A percentile compares a stretch with the other conserved stretches of the same genome.
phyloP scores from a whole-genome alignment of 257 asterid species.

The Solanum bukasovii region DNA sequence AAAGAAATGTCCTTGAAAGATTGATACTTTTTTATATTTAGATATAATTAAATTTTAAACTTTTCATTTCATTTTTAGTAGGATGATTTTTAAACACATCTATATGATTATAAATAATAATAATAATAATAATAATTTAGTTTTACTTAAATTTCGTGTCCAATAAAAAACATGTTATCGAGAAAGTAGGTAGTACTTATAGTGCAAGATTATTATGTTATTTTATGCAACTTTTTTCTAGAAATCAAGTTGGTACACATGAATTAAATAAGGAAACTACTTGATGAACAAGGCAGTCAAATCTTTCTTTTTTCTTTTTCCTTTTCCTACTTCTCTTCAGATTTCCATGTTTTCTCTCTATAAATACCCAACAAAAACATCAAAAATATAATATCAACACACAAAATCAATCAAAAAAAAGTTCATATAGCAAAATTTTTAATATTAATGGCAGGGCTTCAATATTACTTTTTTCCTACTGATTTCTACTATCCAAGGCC shows the following conservation, averaged over 20 bases:
- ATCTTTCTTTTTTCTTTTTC: neutral
- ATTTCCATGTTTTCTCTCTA: neutral
- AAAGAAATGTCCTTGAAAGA: too few relatives aligned
- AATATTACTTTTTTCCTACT: constrained; percentile 45
- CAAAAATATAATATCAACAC: neutral
- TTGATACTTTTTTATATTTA: too few relatives aligned
- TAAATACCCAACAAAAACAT: neutral
- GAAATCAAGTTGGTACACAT: neutral
- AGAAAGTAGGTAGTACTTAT: too few relatives aligned
- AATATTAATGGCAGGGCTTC: constrained; percentile 38
- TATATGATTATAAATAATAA: too few relatives aligned
- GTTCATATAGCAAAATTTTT: neutral
- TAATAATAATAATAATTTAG: too few relatives aligned
- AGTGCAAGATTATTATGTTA: too few relatives aligned
- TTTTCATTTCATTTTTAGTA: too few relatives aligned
- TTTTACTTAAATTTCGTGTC: too few relatives aligned
- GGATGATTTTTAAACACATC: too few relatives aligned
- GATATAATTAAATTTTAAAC: too few relatives aligned
- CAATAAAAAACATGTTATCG: too few relatives aligned
- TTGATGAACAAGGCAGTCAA: neutral
- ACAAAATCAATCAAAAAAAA: neutral
- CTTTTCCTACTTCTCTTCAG: too few relatives aligned
- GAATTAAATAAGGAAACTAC: neutral
- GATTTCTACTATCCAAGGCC: constrained; percentile 47
- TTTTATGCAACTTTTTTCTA: neutral